These are phyloP conservation scores for Hanseniaspora meyeri DNA, from an alignment of 805 yeast species.

Conservation along the genomic window DNA sequence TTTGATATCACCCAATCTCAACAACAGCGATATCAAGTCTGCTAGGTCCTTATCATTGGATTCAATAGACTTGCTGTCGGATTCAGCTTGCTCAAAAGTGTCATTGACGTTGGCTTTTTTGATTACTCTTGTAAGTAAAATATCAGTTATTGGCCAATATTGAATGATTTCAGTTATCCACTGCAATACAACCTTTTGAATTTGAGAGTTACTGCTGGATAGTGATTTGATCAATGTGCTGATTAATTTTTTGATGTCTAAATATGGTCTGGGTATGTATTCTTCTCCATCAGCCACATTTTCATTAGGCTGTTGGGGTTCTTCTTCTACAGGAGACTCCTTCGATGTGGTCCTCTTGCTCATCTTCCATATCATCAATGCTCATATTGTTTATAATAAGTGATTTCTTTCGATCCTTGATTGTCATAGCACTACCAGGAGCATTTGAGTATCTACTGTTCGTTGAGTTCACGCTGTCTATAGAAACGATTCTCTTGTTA, in stretches of 20 bases:
- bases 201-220: slow-evolving; percentile 59
- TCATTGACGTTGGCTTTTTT: background rate
- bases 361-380: background rate
- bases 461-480: slow-evolving; percentile 1
- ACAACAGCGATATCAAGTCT: background rate
- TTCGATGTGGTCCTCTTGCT: background rate
- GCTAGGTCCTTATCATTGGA: slow-evolving; percentile 6
- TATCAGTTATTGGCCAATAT: slow-evolving; percentile 22
- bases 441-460: background rate
- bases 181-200: slow-evolving; percentile 63
- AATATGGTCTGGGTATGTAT: slow-evolving; percentile 31
- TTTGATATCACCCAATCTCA: slow-evolving; percentile 1
- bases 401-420: slow-evolving; percentile 26
- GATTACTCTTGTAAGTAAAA: slow-evolving; percentile 19
- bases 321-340: background rate
- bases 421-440: slow-evolving; percentile 14
- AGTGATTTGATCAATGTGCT: slow-evolving; percentile 72
- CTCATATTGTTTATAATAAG: slow-evolving; percentile 8
- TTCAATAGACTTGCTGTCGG: background rate
- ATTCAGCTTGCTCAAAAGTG: background rate
- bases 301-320: background rate
- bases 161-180: slow-evolving; percentile 69
- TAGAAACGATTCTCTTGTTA: slow-evolving; percentile 18
- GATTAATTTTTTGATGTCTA: slow-evolving; percentile 69
- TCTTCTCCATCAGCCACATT: slow-evolving; percentile 34